Percentiles rank a stretch among this genome's conserved stretches.
Conservation (phyloP, 805 yeast species). For the Wickerhamiella qilinensis region DNA sequence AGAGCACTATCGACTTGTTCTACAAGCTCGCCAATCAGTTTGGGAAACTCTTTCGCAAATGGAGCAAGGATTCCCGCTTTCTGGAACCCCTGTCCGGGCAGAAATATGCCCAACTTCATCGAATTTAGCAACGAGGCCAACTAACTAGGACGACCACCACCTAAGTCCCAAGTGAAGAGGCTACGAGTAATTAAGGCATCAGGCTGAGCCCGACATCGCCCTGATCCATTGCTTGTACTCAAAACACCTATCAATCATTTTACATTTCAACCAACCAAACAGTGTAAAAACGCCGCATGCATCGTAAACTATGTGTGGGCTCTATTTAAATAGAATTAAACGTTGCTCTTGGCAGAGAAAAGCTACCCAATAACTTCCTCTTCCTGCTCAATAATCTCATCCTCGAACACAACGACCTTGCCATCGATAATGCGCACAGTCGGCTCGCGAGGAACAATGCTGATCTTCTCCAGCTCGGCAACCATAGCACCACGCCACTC, state of each 20-base stretch:
- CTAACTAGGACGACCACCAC: no score
- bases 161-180: no score
- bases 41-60: slow-evolving; percentile 13
- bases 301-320: not conserved
- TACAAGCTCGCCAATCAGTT: slow-evolving; percentile 15
- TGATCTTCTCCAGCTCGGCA: slow-evolving; percentile 24
- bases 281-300: not conserved
- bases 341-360: no score
- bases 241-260: no score
- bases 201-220: no score
- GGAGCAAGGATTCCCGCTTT: slow-evolving; percentile 18
- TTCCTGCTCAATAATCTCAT: slow-evolving; percentile 34
- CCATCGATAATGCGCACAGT: slow-evolving; percentile 12
- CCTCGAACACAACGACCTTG: slow-evolving; percentile 29
- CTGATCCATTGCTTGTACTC: no score
- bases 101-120: slow-evolving; percentile 8
- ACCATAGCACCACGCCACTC: slow-evolving; percentile 48
- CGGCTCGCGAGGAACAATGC: slow-evolving; percentile 11
- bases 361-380: slow-evolving; percentile 22
- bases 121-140: no score
- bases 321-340: not conserved
- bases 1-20: slow-evolving; percentile 26
- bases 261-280: no score
- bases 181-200: no score
- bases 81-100: slow-evolving; percentile 27